Evolutionary conservation across 164 flowering plant genomes (phyloP).

Genomic region (Vitis riparia): DNA sequence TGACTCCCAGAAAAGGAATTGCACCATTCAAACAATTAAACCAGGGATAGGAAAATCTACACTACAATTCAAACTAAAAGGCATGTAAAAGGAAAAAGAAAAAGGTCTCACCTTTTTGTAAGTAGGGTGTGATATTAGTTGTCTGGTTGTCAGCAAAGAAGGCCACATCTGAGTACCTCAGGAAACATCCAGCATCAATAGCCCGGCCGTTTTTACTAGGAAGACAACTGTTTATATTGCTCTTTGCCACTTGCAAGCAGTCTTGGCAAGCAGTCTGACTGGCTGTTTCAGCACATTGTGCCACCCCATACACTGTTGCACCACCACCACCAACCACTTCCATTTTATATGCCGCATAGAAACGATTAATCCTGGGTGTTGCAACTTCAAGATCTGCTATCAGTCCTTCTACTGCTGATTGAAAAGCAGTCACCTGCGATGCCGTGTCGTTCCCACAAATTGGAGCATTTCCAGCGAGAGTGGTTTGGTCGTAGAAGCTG

Average conservation of each 20-base stretch:
- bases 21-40: too few species aligned
- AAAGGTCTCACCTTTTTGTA: constrained; percentile 26
- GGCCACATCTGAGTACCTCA: constrained; percentile 49
- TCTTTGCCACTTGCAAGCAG: constrained; percentile 45
- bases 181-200: constrained; percentile 57
- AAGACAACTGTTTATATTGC: constrained; percentile 33
- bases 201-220: constrained; percentile 46
- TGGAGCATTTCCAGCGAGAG: constrained; percentile 30
- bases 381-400: constrained; percentile 32
- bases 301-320: constrained; percentile 37
- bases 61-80: too few species aligned
- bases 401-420: constrained; percentile 12
- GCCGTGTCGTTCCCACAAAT: constrained; percentile 37
- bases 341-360: constrained; percentile 35
- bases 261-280: constrained; percentile 35
- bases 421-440: constrained; percentile 14
- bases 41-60: too few species aligned
- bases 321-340: constrained; percentile 10
- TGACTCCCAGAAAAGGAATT: too few species aligned
- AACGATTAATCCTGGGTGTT: constrained; percentile 40
- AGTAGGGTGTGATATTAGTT: constrained; percentile 31
- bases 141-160: constrained; percentile 49
- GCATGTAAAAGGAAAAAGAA: too few species aligned
- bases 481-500: constrained; percentile 37
- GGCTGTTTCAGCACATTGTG: constrained; percentile 55